Evolutionary conservation across 2,329 filamentous ascomycete genomes (phyloP), one percentile per base, ranked within the genome.

Genomic region (Colletotrichum sp.): DNA sequence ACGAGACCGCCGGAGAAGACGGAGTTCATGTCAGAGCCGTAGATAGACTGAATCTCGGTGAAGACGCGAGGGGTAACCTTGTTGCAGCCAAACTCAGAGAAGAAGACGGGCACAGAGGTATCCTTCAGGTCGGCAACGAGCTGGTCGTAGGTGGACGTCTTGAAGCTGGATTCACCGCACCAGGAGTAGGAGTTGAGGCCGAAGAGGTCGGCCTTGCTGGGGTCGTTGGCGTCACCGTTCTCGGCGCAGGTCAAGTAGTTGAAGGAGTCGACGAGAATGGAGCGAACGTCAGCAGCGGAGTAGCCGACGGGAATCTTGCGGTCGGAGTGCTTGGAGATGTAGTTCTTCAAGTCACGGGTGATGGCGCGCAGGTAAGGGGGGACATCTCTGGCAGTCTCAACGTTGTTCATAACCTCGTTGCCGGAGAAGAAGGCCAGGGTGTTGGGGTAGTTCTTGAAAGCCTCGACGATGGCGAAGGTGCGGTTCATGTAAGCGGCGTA

Each of bases 31-130:
- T 95, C 80, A 52, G 88, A 81, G 72, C 94, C 90, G 84, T 96
- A 96, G 79, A 97, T 92, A 77, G 92, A 88, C 71, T 87, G 88
- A 15, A 95, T 93, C 85, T 97, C 95, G 79, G 94, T 93, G 86
- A 96, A 97, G 80, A 92, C 85, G 79, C 95, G 93, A 16, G 94
- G 93, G n/a, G 86, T 83, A 16, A 92, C 91, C 49, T 89, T 87
- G 87, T 96, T 96, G 91, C 95, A 96, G 76, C 95, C 95, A 80
- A 90, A 94, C 82, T 97, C 95, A 78, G 93, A 95, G 88, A 95
- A 96, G 89, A 96, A 96, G 80, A 96, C 89, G 36, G 95, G 95
- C 49, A 96, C 90, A 18, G 92, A 91, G 52, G 90, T 91, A 78
- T 88, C 88, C 79, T 88, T 85, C 87, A 96, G 95, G 83, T 92